These are phyloP conservation scores for Schrenkiella parvula DNA, from an alignment of 345 rosid species.

Conservation along the genomic window DNA sequence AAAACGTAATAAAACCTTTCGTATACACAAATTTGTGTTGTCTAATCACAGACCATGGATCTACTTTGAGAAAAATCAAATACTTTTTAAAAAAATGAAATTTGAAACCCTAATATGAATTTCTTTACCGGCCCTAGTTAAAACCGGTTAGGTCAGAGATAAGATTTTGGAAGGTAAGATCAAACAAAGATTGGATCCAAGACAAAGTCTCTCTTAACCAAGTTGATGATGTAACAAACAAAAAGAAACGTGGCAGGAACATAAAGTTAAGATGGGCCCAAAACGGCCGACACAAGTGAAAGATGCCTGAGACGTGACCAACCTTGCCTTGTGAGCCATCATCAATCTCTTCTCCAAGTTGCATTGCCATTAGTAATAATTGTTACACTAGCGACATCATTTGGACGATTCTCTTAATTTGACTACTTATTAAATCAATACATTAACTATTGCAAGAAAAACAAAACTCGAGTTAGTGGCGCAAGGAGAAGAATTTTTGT, in stretches of 20 bases:
- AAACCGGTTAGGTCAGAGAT: too few species aligned
- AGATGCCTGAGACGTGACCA: conserved; percentile 26
- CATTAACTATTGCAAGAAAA: not conserved
- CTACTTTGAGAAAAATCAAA: too few species aligned
- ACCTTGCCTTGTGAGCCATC: not conserved
- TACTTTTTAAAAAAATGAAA: too few species aligned
- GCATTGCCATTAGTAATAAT: not conserved
- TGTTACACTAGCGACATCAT: not conserved
- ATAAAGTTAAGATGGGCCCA: conserved; percentile 4
- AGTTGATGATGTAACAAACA: not conserved
- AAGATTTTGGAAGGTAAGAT: not conserved
- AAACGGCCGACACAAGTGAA: conserved; percentile 25
- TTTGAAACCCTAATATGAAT: too few species aligned
- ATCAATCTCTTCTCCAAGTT: not conserved
- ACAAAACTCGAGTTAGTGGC: not conserved
- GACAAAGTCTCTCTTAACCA: not conserved
- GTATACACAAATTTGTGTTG: too few species aligned
- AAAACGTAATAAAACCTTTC: too few species aligned
- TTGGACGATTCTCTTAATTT: not conserved
- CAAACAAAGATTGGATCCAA: not conserved
- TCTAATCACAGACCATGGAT: too few species aligned
- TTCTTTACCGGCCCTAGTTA: too few species aligned
- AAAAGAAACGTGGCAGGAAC: conserved; percentile 4
- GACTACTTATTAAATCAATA: not conserved
- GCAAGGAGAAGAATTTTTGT: too few species aligned